Evolutionary conservation across 164 flowering plant genomes (phyloP).

Genomic region (Magnolia changhungtana): DNA sequence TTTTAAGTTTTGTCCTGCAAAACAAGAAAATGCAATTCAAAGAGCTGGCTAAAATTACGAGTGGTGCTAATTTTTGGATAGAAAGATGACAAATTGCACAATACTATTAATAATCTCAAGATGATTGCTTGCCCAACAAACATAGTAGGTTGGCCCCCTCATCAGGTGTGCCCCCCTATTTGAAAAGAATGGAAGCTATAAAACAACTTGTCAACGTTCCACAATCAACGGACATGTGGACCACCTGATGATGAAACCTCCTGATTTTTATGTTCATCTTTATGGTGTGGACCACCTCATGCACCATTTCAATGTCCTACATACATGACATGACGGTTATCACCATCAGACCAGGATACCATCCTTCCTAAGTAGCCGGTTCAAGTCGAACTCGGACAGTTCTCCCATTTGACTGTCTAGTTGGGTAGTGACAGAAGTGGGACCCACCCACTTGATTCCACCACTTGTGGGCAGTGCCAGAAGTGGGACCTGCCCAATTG

Average conservation of each 20-base stretch:
- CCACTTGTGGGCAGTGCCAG: too few relatives aligned
- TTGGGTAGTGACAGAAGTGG: too few relatives aligned
- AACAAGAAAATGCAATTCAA: background rate
- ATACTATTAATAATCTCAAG: background rate
- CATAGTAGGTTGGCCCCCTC: background rate
- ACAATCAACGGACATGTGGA: background rate
- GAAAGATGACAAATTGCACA: background rate
- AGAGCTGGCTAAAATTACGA: background rate
- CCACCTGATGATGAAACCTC: background rate
- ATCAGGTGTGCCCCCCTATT: background rate
- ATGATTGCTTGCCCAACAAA: background rate
- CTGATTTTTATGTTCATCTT: background rate
- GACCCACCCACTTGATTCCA: too few relatives aligned
- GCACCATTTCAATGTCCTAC: background rate
- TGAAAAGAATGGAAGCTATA: background rate
- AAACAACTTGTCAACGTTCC: background rate
- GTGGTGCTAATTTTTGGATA: too few relatives aligned
- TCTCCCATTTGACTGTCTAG: too few relatives aligned
- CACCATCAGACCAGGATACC: too few relatives aligned
- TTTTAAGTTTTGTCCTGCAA: constrained; percentile 10
- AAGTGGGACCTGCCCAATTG: too few relatives aligned
- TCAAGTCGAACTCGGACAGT: too few relatives aligned
- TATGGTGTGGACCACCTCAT: background rate
- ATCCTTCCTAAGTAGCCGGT: too few relatives aligned
- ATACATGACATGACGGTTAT: too few relatives aligned